Evolutionary conservation across 768 basidiomycete genomes (phyloP), one percentile per base, ranked within the genome.

Genomic region (Boletus rubropictus): DNA sequence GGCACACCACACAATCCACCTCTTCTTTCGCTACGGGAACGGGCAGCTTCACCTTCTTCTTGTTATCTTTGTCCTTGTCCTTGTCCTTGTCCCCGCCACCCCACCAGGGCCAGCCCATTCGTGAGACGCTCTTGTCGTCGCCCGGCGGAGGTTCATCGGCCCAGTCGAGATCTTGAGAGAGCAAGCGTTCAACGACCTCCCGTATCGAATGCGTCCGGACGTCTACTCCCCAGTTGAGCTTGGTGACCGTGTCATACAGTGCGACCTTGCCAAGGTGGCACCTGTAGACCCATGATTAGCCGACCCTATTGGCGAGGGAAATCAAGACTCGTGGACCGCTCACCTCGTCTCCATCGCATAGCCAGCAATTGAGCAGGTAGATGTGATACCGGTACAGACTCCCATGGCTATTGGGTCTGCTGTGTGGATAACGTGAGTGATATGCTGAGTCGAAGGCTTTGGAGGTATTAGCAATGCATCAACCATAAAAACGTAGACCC

Each of bases 381-480:
- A 93, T 8, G 77, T 71, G 1, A 86, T 72, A 11, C 90, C 91
- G 11, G 72, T 92, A 59, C 90, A 93, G 0, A 75, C 75, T 1
- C 88, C 89, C 79, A 88, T 87, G 3, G 94, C 79, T 29, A 97
- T 89, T 0, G 94, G 94, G 72, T 98, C 95, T 18, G 86, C 94
- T 1, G 87, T 97, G 61, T 97, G 86, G 59, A 88, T 95, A 7
- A 97, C 74, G 58, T 97, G 91, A 0, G 86, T 92, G 34, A 95
- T 73, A 52, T 89, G 86, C 3, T 82, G 78, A 0, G 74, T 74
- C 2, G 83, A 81, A 0, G 84, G 86, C 84, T 87, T 55, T 15
- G 25, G 4, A 39, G 14, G 37, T 21, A 25, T 57, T 2, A 49
- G 48, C 21, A 43, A 18, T 44, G 24, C 33, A 17, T 27, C 24